phyloP scores from a whole-genome alignment of 805 yeast genomes.

The Scheffersomyces spartinae region DNA sequence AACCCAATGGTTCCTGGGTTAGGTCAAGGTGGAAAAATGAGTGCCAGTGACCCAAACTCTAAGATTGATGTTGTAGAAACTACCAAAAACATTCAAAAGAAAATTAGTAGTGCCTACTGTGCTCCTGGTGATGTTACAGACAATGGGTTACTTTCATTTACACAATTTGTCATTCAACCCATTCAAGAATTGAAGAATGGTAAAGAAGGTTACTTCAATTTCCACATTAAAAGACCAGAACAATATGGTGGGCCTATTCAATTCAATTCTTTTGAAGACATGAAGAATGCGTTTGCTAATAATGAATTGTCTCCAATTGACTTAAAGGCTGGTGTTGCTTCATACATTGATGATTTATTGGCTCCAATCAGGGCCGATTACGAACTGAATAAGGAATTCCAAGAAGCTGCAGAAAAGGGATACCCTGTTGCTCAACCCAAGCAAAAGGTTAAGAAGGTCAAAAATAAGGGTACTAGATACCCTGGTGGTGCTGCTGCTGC shows the following conservation, averaged over 20 bases:
- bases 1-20: conserved; percentile 98
- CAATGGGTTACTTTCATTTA: conserved; percentile 81
- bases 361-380: conserved; percentile 76
- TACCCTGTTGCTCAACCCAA: conserved; percentile 66
- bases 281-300: conserved; percentile 61
- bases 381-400: conserved; percentile 53
- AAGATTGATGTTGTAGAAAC: conserved; percentile 89
- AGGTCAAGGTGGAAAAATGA: conserved; percentile 96
- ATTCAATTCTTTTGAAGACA: conserved; percentile 52
- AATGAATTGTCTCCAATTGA: conserved; percentile 86
- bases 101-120: conserved; percentile 85
- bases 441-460: conserved; percentile 60
- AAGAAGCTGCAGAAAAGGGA: conserved; percentile 63
- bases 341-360: conserved; percentile 66
- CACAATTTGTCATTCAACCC: conserved; percentile 78
- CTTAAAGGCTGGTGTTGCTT: conserved; percentile 85
- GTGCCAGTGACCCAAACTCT: conserved; percentile 97
- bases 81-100: conserved; percentile 80
- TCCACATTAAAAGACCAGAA: conserved; percentile 84
- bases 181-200: conserved; percentile 66
- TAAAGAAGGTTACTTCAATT: conserved; percentile 41
- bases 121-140: conserved; percentile 87
- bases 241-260: conserved; percentile 91
- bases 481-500: conserved; percentile 47
- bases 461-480: conserved; percentile 82